A percentile compares a stretch with the other conserved stretches of the same genome.
Conservation (phyloP, 495 filamentous ascomycete genomes). For the Daldinia decipiens region DNA sequence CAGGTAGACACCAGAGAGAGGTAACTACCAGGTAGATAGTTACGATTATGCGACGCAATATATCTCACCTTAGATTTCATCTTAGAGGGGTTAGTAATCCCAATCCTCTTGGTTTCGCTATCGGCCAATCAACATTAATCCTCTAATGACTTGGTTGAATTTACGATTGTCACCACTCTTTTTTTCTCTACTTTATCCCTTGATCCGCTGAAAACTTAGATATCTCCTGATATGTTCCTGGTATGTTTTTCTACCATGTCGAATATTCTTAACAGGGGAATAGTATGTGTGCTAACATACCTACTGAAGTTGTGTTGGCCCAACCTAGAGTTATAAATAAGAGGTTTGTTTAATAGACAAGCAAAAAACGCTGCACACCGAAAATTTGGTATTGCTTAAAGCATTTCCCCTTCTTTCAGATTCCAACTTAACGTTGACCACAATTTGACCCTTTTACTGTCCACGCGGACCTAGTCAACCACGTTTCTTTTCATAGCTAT, state of each 20-base stretch:
- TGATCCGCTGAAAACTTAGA: not conserved
- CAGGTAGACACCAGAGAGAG: not conserved
- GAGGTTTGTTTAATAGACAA: not conserved
- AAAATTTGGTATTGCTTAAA: not conserved
- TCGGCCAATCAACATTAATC: conserved; percentile 8
- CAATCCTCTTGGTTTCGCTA: not conserved
- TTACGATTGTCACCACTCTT: conserved; percentile 6
- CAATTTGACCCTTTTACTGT: not conserved
- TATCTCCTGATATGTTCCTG: not conserved
- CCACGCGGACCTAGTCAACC: not conserved
- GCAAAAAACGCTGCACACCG: not conserved
- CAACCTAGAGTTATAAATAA: not conserved
- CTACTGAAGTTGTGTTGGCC: not conserved
- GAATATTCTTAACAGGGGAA: not conserved
- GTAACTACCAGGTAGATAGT: too few species aligned
- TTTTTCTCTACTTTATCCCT: not conserved
- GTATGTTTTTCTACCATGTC: not conserved
- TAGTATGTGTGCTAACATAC: not conserved
- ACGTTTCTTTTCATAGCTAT: too few species aligned
- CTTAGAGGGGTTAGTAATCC: conserved; percentile 3
- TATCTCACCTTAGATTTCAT: not conserved
- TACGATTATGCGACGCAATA: not conserved
- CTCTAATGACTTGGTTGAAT: conserved; percentile 1
- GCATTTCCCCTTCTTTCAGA: not conserved
- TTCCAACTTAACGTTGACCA: not conserved